Evolutionary conservation across 2,329 filamentous ascomycete genomes (phyloP).

Genomic region (Colletotrichum magnum): DNA sequence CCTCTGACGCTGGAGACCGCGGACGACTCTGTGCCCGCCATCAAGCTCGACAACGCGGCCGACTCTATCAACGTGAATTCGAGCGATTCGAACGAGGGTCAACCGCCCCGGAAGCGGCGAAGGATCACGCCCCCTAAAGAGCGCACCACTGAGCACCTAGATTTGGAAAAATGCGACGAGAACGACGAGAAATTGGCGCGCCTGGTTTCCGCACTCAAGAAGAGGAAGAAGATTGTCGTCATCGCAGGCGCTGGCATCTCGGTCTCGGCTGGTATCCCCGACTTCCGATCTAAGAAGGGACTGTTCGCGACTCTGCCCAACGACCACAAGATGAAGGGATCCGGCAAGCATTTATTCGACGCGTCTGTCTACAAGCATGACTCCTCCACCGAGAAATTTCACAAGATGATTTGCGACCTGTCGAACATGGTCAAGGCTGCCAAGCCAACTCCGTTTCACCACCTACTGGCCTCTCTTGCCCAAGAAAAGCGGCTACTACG

Average conservation of each 20-base stretch:
- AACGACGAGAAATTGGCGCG: slow-evolving; percentile 73
- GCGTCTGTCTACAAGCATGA: slow-evolving; percentile 97
- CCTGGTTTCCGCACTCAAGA: slow-evolving; percentile 81
- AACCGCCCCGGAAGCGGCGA: slow-evolving; percentile 82
- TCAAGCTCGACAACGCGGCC: slow-evolving; percentile 46
- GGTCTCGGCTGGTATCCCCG: slow-evolving; percentile 95
- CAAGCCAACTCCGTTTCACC: slow-evolving; percentile 89
- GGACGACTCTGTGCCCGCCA: slow-evolving; percentile 46
- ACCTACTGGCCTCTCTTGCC: slow-evolving; percentile 90
- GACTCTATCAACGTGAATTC: slow-evolving; percentile 42
- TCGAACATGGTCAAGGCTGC: slow-evolving; percentile 84
- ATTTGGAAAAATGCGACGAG: slow-evolving; percentile 69
- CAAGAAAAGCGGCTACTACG: slow-evolving; percentile 89
- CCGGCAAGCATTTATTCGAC: slow-evolving; percentile 96
- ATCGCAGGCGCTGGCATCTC: slow-evolving; percentile 98
- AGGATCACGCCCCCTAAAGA: slow-evolving; percentile 72
- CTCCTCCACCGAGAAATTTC: slow-evolving; percentile 88
- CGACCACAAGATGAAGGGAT: slow-evolving; percentile 92
- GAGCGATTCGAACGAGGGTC: slow-evolving; percentile 74
- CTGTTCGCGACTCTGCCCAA: slow-evolving; percentile 88
- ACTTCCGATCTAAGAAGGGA: slow-evolving; percentile 93
- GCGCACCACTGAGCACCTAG: slow-evolving; percentile 85
- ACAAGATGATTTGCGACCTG: slow-evolving; percentile 94
- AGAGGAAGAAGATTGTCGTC: slow-evolving; percentile 96
- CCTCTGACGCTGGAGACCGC: slow-evolving; percentile 62